These are phyloP conservation scores for Penicillium waksmanii DNA, from an alignment of 495 filamentous ascomycete species.

Conservation along the genomic window DNA sequence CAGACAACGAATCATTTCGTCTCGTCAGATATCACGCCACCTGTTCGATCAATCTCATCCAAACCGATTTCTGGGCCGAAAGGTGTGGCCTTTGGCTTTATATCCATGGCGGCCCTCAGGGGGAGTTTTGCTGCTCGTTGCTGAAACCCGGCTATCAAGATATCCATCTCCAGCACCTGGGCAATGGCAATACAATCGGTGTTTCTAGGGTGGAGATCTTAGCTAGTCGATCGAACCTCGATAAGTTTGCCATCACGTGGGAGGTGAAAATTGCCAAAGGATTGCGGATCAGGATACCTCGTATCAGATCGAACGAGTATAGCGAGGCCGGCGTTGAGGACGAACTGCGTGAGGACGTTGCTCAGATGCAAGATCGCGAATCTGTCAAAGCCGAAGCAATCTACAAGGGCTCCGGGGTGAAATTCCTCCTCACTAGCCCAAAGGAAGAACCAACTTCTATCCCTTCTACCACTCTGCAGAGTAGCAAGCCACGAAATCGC, in stretches of 20 bases:
- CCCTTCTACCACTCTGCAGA: no score
- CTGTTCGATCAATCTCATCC: slow-evolving; percentile 36
- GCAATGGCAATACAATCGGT: slow-evolving; percentile 15
- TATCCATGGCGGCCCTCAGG: slow-evolving; percentile 41
- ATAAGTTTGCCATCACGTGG: slow-evolving; percentile 38
- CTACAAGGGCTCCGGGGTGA: no score
- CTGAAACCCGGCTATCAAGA: slow-evolving; percentile 17
- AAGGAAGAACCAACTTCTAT: no score
- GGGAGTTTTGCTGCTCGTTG: slow-evolving; percentile 29
- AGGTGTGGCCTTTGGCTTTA: slow-evolving; percentile 35
- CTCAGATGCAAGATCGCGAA: not conserved
- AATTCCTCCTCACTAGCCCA: no score
- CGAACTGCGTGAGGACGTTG: not conserved
- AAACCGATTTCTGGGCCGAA: slow-evolving; percentile 40
- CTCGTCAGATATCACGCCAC: slow-evolving; percentile 33
- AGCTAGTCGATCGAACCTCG: slow-evolving; percentile 29
- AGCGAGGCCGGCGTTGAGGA: not conserved
- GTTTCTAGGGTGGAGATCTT: slow-evolving; percentile 31
- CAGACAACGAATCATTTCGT: not conserved
- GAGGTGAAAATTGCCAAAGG: slow-evolving; percentile 13
- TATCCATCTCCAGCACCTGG: slow-evolving; percentile 23
- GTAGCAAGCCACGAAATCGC: no score
- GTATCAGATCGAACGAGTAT: slow-evolving; percentile 15
- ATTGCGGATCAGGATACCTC: slow-evolving; percentile 31
- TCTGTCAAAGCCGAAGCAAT: not conserved